phyloP scores from a whole-genome alignment of 2,329 filamentous ascomycete genomes.

The Arthrobotrys entomopaga region DNA sequence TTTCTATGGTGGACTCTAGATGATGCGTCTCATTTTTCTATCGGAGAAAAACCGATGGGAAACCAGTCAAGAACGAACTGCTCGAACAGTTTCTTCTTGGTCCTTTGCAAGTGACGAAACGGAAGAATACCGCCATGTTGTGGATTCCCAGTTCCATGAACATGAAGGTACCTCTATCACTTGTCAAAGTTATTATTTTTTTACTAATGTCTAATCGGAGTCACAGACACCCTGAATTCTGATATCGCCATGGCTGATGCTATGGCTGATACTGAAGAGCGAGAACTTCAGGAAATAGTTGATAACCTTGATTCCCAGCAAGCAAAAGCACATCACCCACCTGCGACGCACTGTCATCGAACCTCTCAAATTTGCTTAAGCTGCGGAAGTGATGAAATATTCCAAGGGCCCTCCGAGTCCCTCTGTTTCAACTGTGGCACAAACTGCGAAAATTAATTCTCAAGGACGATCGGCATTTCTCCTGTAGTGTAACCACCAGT shows the following conservation, averaged over 20 bases:
- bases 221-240: slow-evolving; percentile 7
- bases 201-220: slow-evolving; percentile 10
- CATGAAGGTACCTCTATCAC: no score
- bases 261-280: slow-evolving; percentile 43
- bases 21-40: slow-evolving; percentile 62
- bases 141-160: no score
- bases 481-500: not conserved
- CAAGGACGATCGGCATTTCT: not conserved
- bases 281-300: slow-evolving; percentile 39
- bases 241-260: slow-evolving; percentile 44
- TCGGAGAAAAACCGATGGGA: slow-evolving; percentile 61
- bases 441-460: slow-evolving; percentile 16
- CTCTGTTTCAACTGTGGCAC: slow-evolving; percentile 46
- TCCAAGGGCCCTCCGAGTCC: slow-evolving; percentile 23
- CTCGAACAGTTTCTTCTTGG: slow-evolving; percentile 40
- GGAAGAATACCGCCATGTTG: not conserved
- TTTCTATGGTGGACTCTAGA: slow-evolving; percentile 53
- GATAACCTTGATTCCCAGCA: not conserved
- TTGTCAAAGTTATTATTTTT: not conserved
- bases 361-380: slow-evolving; percentile 4
- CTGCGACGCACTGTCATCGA: not conserved
- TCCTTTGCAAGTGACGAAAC: not conserved
- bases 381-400: slow-evolving; percentile 48
- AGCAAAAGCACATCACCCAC: not conserved
- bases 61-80: slow-evolving; percentile 59